Percentiles rank a stretch among this genome's conserved stretches.
Conservation (phyloP, 352 stramenopile species). For the Pythium angustatum region DNA sequence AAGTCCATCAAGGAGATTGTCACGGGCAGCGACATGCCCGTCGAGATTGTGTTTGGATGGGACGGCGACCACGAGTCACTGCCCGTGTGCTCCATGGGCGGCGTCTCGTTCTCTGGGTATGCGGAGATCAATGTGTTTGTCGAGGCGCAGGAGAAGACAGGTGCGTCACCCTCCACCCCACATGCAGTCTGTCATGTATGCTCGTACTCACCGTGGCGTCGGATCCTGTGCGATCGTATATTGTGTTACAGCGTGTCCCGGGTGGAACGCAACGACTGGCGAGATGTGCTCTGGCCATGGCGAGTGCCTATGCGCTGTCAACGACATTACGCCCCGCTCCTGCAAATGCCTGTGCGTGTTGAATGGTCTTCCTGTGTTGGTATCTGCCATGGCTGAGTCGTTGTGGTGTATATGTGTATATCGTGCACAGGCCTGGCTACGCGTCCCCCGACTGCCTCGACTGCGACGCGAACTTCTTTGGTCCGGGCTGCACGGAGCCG, state of each 20-base stretch:
- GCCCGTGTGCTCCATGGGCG: constrained; percentile 79
- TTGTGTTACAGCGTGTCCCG: constrained; percentile 55
- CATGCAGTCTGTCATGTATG: neutral
- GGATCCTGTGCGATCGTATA: no score
- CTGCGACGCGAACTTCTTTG: constrained; percentile 64
- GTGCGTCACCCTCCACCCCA: constrained; percentile 30
- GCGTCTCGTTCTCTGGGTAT: constrained; percentile 72
- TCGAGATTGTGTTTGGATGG: constrained; percentile 68
- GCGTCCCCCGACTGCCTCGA: constrained; percentile 70
- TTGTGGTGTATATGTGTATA: constrained; percentile 5
- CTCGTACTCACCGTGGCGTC: no score
- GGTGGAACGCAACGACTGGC: constrained; percentile 58
- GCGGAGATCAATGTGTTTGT: constrained; percentile 82
- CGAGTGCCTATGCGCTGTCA: constrained; percentile 68
- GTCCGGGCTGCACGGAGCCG: constrained; percentile 43
- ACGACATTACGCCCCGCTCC: constrained; percentile 52
- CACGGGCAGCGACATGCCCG: constrained; percentile 36
- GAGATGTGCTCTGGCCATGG: constrained; percentile 65
- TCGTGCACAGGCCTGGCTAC: constrained; percentile 65
- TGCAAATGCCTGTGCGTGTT: constrained; percentile 73
- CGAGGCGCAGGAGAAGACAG: constrained; percentile 76
- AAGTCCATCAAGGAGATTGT: constrained; percentile 69
- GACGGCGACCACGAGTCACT: constrained; percentile 46
- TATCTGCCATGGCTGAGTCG: neutral
- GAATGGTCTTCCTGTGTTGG: neutral